Base-by-base conservation (phyloP, 2,329 filamentous ascomycete species). In the Didymella pinodella region DNA sequence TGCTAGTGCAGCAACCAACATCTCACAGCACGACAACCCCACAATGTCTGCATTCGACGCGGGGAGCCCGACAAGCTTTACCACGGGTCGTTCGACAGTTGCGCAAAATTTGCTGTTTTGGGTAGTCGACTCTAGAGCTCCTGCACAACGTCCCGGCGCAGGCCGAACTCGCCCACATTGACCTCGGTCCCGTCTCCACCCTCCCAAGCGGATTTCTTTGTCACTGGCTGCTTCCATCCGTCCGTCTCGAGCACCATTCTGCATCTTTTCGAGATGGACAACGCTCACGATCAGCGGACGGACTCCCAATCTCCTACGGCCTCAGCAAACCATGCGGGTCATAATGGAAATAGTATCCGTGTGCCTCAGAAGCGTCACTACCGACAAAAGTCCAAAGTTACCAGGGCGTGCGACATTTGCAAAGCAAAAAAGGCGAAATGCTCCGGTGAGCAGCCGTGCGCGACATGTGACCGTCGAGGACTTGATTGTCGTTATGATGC, bases 381-480 rank as follows among this genome's bases (percentile, higher is more conserved):
- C 11, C 28, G 61, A 16, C 64, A 67, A 32, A 64, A 64, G 34
- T 53, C 61, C 2, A 74, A 73, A 50, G 72, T 73, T 2, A 73
- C 66, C 12, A 53, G 72, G 5, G 72, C 71, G 10, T 75, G 72
- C 62, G 69, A 75, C 38, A 50, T 64, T 10, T 75, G 72, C 67
- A 75, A 74, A 48, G 40, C 64, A 38, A 73, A 66, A 47, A 75
- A 75, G 51, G 63, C 65, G 2, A 72, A 71, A 49, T 75, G 71
- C 28, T 69, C 69, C 0, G 70, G 71, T 18, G 66, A 65, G 4
- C 67, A 68, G 34, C 72, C 72, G 4, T 75, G 72, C 52, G 61
- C 57, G 16, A 70, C 43, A 10, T 75, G 70, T 40, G 54, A 34
- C 1, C 60, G 59, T 8, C 57, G 64, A 38, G 64, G 62, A 2